A percentile compares a stretch with the other conserved stretches of the same genome.
phyloP scores from a whole-genome alignment of 2,329 filamentous ascomycete species.

The Cladosporium velox region DNA sequence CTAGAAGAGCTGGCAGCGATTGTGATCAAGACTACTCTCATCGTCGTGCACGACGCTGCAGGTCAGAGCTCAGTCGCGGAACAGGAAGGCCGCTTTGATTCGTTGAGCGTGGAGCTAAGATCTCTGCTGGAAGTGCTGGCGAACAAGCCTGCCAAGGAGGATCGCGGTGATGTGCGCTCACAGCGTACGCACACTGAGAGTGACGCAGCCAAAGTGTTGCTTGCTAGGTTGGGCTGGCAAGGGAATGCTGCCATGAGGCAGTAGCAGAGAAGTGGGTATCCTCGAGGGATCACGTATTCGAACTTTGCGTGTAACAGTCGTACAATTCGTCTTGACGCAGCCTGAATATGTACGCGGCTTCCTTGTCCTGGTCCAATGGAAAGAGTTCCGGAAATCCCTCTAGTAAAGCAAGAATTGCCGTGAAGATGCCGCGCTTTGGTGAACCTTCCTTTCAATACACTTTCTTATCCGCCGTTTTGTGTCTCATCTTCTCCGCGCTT shows the following conservation, averaged over 20 bases:
- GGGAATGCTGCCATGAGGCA: neutral
- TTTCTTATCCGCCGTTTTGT: neutral
- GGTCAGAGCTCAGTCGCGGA: neutral
- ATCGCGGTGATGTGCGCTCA: neutral
- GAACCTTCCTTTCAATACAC: neutral
- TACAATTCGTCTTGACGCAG: neutral
- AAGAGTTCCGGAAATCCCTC: neutral
- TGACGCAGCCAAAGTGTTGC: constrained; percentile 26
- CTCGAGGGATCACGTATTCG: neutral
- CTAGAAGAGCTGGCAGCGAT: constrained; percentile 32
- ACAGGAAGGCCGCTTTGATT: constrained; percentile 13
- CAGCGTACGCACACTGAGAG: constrained; percentile 22
- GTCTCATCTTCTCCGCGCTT: neutral
- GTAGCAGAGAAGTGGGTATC: neutral
- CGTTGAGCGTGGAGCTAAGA: constrained; percentile 20
- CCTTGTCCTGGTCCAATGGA: neutral
- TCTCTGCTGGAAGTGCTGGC: constrained; percentile 22
- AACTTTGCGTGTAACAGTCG: neutral
- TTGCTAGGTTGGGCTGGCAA: constrained; percentile 29
- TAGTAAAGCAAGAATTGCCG: neutral
- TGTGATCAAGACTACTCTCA: constrained; percentile 29
- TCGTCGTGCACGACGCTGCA: constrained; percentile 12
- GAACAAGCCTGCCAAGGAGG: constrained; percentile 25
- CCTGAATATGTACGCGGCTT: neutral
- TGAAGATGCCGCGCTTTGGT: neutral